Conservation (phyloP, 2,329 filamentous ascomycete genomes). For the Neurospora sp. region DNA sequence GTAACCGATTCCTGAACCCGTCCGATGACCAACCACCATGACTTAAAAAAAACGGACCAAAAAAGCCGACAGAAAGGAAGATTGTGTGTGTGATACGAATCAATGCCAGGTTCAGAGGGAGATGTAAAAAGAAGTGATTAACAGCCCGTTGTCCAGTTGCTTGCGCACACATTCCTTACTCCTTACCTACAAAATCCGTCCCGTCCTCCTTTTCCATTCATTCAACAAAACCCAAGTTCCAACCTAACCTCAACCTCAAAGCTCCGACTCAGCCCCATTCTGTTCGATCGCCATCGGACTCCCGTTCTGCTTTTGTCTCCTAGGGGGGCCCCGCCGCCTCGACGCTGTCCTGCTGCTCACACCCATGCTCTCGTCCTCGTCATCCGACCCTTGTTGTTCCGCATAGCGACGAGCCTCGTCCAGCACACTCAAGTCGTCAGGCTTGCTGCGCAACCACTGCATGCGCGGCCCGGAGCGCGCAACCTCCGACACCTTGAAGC, state of each 20-base stretch:
- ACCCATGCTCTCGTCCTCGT: conserved; percentile 44
- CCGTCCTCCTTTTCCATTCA: background rate
- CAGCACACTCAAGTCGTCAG: conserved; percentile 67
- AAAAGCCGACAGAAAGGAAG: background rate
- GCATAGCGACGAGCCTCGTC: conserved; percentile 61
- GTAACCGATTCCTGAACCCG: background rate
- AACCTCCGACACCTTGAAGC: conserved; percentile 86
- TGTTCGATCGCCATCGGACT: conserved; percentile 47
- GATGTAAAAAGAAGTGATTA: background rate
- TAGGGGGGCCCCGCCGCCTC: conserved; percentile 26
- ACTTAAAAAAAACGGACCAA: background rate
- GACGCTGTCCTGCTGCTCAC: conserved; percentile 24
- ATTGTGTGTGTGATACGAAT: background rate
- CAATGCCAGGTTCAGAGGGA: background rate
- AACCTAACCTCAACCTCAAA: conserved; percentile 21
- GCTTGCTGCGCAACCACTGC: conserved; percentile 89
- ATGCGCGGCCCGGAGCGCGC: conserved; percentile 86
- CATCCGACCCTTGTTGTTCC: conserved; percentile 43
- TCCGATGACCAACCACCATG: background rate
- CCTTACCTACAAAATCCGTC: background rate
- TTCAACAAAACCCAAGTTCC: background rate
- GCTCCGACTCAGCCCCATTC: conserved; percentile 46
- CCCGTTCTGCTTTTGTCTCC: conserved; percentile 38
- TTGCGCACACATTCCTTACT: background rate
- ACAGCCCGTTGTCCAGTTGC: background rate